These are phyloP conservation scores for Raffaelea arxii DNA, from an alignment of 2,329 filamentous ascomycete genomes.

Conservation along the genomic window DNA sequence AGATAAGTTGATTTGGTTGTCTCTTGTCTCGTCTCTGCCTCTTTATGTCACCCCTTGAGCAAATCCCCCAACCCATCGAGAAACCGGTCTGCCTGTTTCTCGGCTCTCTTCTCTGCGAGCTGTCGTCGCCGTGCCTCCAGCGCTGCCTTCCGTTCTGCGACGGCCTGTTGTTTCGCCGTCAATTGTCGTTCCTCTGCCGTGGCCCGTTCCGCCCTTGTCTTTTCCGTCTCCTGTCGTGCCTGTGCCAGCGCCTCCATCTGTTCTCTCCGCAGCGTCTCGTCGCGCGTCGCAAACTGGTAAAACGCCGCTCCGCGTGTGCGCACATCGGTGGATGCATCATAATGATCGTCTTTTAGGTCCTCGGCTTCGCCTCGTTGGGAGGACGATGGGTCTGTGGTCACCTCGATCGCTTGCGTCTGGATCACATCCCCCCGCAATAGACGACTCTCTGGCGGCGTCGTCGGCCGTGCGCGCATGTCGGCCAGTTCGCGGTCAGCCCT, in stretches of 20 bases:
- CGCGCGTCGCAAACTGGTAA: conserved; percentile 76
- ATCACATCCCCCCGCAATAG: conserved; percentile 81
- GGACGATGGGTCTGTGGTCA: conserved; percentile 59
- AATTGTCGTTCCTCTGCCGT: conserved; percentile 49
- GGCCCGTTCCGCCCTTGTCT: conserved; percentile 44
- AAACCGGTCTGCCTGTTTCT: conserved; percentile 26
- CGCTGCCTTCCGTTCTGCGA: conserved; percentile 53
- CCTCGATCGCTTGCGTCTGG: conserved; percentile 68
- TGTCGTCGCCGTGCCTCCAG: conserved; percentile 55
- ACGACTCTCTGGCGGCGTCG: conserved; percentile 39
- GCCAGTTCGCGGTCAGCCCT: conserved; percentile 51
- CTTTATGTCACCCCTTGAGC: neutral
- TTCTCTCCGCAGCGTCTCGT: conserved; percentile 51
- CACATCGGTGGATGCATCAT: conserved; percentile 76
- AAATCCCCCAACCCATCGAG: conserved; percentile 21
- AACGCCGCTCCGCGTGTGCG: conserved; percentile 84
- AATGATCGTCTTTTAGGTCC: conserved; percentile 57
- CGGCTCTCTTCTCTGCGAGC: conserved; percentile 35
- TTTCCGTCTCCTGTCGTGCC: conserved; percentile 60
- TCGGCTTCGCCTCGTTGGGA: conserved; percentile 15
- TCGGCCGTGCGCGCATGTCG: conserved; percentile 57
- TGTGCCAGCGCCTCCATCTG: conserved; percentile 70
- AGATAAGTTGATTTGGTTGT: no score
- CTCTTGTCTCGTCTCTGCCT: neutral
- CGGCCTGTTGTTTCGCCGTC: no score